These are phyloP conservation scores for Choiromyces venosus DNA, from an alignment of 495 filamentous ascomycete genomes.

Conservation along the genomic window DNA sequence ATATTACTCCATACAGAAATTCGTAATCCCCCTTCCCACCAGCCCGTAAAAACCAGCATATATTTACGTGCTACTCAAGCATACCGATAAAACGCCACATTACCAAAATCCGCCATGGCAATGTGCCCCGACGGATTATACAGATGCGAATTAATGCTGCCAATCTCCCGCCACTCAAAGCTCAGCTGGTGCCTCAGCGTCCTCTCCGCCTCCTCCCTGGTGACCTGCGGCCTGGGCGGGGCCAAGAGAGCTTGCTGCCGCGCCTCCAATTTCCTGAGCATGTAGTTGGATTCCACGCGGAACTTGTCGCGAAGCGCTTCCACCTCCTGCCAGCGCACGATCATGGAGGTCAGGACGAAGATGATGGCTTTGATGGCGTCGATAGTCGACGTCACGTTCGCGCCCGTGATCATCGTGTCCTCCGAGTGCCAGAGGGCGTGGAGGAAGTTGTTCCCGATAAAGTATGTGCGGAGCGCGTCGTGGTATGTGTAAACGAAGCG, in stretches of 20 bases:
- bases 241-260: conserved; percentile 18
- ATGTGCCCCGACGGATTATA: conserved; percentile 40
- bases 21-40: background rate
- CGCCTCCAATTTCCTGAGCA: conserved; percentile 26
- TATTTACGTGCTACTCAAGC: background rate
- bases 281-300: conserved; percentile 30
- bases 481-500: conserved; percentile 60
- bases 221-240: background rate
- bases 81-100: conserved; percentile 42
- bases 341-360: conserved; percentile 40
- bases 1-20: background rate
- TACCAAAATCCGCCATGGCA: conserved; percentile 41
- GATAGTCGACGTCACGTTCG: conserved; percentile 28
- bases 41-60: too few species aligned
- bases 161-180: conserved; percentile 26
- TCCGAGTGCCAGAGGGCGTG: conserved; percentile 57
- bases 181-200: conserved; percentile 9
- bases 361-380: conserved; percentile 38
- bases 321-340: conserved; percentile 40
- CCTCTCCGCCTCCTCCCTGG: conserved; percentile 13
- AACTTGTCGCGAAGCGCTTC: conserved; percentile 41
- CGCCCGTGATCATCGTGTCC: conserved; percentile 45
- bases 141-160: conserved; percentile 9
- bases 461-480: conserved; percentile 65
- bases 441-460: conserved; percentile 64